phyloP scores from a whole-genome alignment of 2,329 filamentous ascomycete species.

The Diplodia intermedia region DNA sequence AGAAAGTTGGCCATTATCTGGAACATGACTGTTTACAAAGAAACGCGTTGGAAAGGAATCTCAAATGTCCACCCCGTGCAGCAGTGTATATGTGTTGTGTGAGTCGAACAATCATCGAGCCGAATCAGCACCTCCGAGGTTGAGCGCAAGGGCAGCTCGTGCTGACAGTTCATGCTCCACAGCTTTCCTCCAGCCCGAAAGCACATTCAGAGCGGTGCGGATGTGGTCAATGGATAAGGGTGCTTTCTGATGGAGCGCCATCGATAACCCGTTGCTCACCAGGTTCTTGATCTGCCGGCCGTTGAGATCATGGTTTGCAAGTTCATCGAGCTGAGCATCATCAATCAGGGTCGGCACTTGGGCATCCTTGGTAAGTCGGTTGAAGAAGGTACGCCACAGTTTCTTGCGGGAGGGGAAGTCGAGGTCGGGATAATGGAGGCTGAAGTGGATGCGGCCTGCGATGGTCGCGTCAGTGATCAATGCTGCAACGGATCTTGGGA shows the following conservation, averaged over 20 bases:
- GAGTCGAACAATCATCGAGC: not conserved
- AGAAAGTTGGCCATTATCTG: no score
- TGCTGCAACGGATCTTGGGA: not conserved
- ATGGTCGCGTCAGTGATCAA: not conserved
- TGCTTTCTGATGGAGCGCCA: slow-evolving; percentile 1
- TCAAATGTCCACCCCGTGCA: no score
- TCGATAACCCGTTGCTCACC: not conserved
- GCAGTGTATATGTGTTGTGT: no score
- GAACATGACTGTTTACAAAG: no score
- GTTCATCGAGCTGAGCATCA: slow-evolving; percentile 20
- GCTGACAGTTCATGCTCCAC: not conserved
- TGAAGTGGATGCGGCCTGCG: slow-evolving; percentile 34
- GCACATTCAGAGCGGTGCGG: not conserved
- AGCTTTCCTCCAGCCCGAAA: not conserved
- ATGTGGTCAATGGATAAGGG: not conserved
- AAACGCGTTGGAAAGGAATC: no score
- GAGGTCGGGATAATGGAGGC: slow-evolving; percentile 33
- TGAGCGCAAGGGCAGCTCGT: not conserved
- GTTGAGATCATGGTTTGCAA: slow-evolving; percentile 7
- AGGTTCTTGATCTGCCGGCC: slow-evolving; percentile 11
- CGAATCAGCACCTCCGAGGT: not conserved
- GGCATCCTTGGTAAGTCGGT: not conserved
- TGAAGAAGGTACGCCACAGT: slow-evolving; percentile 33
- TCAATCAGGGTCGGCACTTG: not conserved
- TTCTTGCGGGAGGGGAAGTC: slow-evolving; percentile 3